Conservation (phyloP, 805 yeast genomes). For the Clavispora vitiphila region DNA sequence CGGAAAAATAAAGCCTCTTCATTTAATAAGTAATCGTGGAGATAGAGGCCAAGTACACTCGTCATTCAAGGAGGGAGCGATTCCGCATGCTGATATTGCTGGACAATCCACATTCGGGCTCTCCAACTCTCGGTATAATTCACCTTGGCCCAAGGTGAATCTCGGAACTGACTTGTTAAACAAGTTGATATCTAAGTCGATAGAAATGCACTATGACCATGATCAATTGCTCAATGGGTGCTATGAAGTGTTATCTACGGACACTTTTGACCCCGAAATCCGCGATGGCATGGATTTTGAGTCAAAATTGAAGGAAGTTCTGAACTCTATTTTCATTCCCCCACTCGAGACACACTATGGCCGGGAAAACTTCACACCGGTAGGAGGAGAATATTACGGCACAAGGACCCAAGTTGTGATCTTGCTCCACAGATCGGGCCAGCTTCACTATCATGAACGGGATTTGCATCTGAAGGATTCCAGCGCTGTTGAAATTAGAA, state of each 20-base stretch:
- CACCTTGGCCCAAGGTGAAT: conserved; percentile 73
- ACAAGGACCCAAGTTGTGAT: conserved; percentile 84
- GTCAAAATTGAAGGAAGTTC: conserved; percentile 37
- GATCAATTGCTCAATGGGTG: conserved; percentile 45
- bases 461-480: conserved; percentile 38
- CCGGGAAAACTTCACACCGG: conserved; percentile 7
- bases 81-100: conserved; percentile 16
- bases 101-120: conserved; percentile 46
- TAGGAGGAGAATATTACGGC: conserved; percentile 61
- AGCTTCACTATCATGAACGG: conserved; percentile 56
- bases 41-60: conserved; percentile 32
- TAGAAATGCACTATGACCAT: conserved; percentile 17
- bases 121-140: conserved; percentile 60
- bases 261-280: conserved; percentile 33
- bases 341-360: conserved; percentile 37
- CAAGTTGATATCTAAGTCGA: conserved; percentile 16
- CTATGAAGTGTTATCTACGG: conserved; percentile 48
- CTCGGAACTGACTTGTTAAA: conserved; percentile 39
- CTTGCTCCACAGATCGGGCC: conserved; percentile 48
- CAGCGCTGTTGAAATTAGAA: conserved; percentile 5
- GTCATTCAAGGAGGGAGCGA: conserved; percentile 4
- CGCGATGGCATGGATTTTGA: conserved; percentile 11
- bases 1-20: conserved; percentile 29
- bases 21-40: conserved; percentile 48
- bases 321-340: conserved; percentile 67